Percentiles rank a stretch among this genome's conserved stretches.
phyloP scores from a whole-genome alignment of 257 asterid species.

The Solanum virginianum region DNA sequence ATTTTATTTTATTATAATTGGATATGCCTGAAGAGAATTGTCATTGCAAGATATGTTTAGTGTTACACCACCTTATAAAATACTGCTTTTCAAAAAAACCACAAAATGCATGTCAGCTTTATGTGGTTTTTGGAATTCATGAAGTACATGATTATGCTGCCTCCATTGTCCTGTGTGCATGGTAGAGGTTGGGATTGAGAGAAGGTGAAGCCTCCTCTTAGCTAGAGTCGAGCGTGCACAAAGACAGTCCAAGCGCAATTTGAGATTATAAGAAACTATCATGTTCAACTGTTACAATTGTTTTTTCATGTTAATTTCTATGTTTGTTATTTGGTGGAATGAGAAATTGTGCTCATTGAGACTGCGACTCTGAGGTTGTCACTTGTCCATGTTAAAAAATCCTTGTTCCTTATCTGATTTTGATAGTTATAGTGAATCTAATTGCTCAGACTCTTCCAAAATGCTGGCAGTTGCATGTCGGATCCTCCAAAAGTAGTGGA shows the following conservation, averaged over 20 bases:
- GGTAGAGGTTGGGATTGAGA: not conserved
- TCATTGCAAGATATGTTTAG: not conserved
- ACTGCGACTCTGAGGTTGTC: not conserved
- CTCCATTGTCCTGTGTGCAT: not conserved
- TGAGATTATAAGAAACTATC: not conserved
- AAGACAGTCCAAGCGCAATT: not conserved
- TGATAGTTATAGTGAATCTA: not conserved
- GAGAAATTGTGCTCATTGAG: not conserved
- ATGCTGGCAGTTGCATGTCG: not conserved
- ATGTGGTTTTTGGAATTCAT: not conserved
- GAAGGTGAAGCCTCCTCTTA: not conserved
- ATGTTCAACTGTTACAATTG: not conserved
- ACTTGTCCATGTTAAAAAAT: not conserved
- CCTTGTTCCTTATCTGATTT: not conserved
- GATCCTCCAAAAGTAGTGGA: not conserved
- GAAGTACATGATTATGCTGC: not conserved
- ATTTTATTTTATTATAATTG: not conserved
- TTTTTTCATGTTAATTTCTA: not conserved
- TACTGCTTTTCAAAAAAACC: not conserved
- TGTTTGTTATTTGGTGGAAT: not conserved
- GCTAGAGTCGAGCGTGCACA: not conserved
- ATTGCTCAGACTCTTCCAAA: not conserved
- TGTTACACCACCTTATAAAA: not conserved
- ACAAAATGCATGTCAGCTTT: not conserved
- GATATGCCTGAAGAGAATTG: not conserved